Evolutionary conservation across 139 green algal genomes (phyloP), one percentile per base, ranked within the genome.

Genomic region (Chlorella vulgaris): DNA sequence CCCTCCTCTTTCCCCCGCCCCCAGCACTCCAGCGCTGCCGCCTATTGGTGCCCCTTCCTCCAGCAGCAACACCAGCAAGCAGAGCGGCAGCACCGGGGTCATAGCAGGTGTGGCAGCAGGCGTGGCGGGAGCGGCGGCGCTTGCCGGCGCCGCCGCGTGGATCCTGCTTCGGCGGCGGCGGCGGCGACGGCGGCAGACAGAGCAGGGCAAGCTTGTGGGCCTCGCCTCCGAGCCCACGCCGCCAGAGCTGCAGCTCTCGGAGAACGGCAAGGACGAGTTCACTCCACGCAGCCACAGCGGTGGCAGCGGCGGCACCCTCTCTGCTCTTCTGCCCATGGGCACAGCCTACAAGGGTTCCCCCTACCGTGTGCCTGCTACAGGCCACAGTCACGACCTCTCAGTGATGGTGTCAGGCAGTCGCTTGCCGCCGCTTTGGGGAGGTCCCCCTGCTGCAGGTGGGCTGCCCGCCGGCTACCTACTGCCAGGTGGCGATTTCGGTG

Each of bases 91-190:
- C 80, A 66, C 53, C 15, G 82, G 47, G 55, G 42, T 77, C 66
- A 42, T 84, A 21, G 66, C 68, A 35, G 82, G 82, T n/a, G 43
- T 86, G 26, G 82, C 38, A 29, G 76, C 39, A 10, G 82, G 66
- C 21, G 28, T 84, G 19, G 63, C 47, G 1, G 39, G 31, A 6
- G 62, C 38, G 1, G 29, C 47, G 4, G 62, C 42, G 3, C 35
- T 74, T 10, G 76, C 62, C 1, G 43, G n/a, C 3, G 61, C 29
- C 4, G 21, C 33, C 8, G 58, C n/a, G n/a, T 39, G 38, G 38
- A n/a, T 81, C 35, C 10, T 81, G 55, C 33, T 85, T 55, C 55
- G 63, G 21, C 78, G 39, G 1, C 51, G 51, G 42, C 61, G 76
- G 33, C 76, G 43, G 19, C 62, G 42, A 28, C 61, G 33, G 24